Evolutionary conservation across 257 asterid species (phyloP).

Genomic region (Asclepias syriaca): DNA sequence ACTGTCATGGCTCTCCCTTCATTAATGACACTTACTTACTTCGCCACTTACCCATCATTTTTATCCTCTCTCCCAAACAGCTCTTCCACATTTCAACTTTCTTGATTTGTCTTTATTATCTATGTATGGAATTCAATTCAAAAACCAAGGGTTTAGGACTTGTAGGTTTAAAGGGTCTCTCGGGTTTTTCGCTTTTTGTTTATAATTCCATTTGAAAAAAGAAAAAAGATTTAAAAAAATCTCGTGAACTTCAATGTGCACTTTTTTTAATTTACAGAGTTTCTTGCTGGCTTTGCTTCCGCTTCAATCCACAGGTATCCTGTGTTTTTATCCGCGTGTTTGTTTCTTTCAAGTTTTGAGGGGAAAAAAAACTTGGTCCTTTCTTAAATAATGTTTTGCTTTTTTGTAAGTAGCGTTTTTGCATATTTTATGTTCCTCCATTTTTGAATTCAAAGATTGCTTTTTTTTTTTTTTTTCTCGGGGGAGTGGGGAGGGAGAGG

Average conservation of each 20-base stretch:
- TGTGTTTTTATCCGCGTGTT: conserved; percentile 34
- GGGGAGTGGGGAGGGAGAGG: background rate
- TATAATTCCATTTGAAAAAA: no score
- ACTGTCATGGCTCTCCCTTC: conserved; percentile 23
- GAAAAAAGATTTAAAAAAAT: conserved; percentile 10
- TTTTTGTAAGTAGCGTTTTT: conserved; percentile 14
- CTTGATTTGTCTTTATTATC: conserved; percentile 5
- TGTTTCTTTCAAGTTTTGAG: conserved; percentile 19
- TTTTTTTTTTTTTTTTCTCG: background rate
- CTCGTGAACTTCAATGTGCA: conserved; percentile 37
- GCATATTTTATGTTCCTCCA: conserved; percentile 7
- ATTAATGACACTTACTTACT: conserved; percentile 51
- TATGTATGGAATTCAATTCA: background rate
- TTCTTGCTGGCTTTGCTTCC: conserved; percentile 31
- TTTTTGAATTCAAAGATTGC: conserved; percentile 20
- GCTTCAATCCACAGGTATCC: conserved; percentile 58
- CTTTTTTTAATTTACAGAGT: conserved; percentile 5
- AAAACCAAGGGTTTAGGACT: conserved; percentile 1
- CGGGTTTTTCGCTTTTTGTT: conserved; percentile 35
- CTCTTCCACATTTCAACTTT: conserved; percentile 10
- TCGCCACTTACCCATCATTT: conserved; percentile 25
- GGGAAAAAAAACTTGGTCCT: conserved; percentile 32
- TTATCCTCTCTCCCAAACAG: conserved; percentile 8
- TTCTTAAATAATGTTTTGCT: conserved; percentile 33
- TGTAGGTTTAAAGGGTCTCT: conserved; percentile 9